phyloP scores from a whole-genome alignment of 257 asterid genomes.

The Solanum pimpinellifolium region DNA sequence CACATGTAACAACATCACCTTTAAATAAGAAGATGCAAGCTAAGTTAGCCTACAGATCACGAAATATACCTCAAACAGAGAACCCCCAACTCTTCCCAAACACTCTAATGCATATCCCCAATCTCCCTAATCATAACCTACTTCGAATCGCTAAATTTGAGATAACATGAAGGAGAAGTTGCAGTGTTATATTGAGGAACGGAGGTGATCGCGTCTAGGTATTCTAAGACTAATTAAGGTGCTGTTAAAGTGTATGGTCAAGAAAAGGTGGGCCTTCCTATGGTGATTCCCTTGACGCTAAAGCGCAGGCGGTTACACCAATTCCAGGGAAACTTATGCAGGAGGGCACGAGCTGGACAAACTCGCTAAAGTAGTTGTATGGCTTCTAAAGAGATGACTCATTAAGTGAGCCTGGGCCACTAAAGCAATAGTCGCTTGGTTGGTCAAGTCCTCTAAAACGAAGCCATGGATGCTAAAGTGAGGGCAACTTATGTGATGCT shows the following conservation, averaged over 20 bases:
- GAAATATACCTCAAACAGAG: background rate
- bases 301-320: rapidly evolving
- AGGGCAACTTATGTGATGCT: rapidly evolving
- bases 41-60: background rate
- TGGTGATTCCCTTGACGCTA: background rate
- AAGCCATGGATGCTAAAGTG: too few relatives aligned
- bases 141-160: background rate
- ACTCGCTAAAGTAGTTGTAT: too few relatives aligned
- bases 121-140: background rate
- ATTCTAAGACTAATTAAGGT: background rate
- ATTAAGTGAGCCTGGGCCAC: too few relatives aligned
- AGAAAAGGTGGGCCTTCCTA: background rate
- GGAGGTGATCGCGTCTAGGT: rapidly evolving
- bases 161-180: too few relatives aligned
- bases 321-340: background rate
- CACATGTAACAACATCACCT: background rate
- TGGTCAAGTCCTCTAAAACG: too few relatives aligned
- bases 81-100: background rate
- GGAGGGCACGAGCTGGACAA: too few relatives aligned
- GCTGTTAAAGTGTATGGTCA: background rate
- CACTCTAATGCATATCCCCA: background rate
- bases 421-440: too few relatives aligned
- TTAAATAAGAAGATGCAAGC: too few relatives aligned
- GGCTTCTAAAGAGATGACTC: too few relatives aligned
- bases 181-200: too few relatives aligned